Conservation (phyloP, 805 yeast genomes). For the Cyberlindnera mycetangii region DNA sequence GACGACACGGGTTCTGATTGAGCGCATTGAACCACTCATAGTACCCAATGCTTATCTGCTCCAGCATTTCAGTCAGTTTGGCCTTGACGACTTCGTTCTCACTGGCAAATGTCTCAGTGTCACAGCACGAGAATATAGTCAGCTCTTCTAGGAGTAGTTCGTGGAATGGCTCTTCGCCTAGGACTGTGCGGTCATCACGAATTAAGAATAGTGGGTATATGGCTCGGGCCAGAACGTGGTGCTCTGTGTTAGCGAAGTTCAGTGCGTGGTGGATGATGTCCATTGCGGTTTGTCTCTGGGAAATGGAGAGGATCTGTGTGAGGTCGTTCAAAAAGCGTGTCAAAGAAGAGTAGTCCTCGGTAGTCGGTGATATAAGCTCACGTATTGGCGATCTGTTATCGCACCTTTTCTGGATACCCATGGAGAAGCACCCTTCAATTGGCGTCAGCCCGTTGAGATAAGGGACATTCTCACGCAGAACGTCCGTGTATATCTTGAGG, state of each 20-base stretch:
- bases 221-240: conserved; percentile 54
- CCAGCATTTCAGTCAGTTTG: conserved; percentile 33
- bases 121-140: conserved; percentile 40
- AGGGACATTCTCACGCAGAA: conserved; percentile 15
- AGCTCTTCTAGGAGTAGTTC: conserved; percentile 41
- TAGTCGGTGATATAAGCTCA: conserved; percentile 30
- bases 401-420: conserved; percentile 44
- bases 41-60: conserved; percentile 46
- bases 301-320: conserved; percentile 32
- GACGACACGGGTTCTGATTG: conserved; percentile 74
- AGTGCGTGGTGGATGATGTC: conserved; percentile 33
- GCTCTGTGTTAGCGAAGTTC: conserved; percentile 33
- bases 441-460: conserved; percentile 25
- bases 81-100: conserved; percentile 23
- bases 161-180: conserved; percentile 46
- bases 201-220: conserved; percentile 58
- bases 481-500: conserved; percentile 6
- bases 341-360: conserved; percentile 29
- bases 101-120: conserved; percentile 30
- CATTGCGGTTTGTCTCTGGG: conserved; percentile 28
- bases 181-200: conserved; percentile 56
- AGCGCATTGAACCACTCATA: conserved; percentile 41
- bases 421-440: conserved; percentile 40
- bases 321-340: conserved; percentile 37
- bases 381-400: conserved; percentile 49